Evolutionary conservation across 371 early-diverging fungal species (phyloP).

Genomic region (Mortierella sp.): DNA sequence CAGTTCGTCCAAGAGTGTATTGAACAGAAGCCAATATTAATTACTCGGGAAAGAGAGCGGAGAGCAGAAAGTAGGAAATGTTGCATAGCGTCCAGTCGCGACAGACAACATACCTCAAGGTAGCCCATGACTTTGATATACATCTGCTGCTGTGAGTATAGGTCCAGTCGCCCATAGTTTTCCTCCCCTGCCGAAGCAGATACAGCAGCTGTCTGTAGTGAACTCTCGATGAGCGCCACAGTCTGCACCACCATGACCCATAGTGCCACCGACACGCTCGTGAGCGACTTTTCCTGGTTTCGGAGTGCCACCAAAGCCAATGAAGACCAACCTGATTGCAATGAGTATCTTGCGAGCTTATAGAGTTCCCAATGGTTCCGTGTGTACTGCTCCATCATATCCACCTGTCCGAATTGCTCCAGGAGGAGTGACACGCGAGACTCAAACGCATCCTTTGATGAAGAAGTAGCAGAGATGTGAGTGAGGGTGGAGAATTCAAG

Average conservation of each 20-base stretch:
- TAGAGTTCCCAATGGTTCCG: conserved; percentile 48
- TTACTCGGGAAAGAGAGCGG: neutral
- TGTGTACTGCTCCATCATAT: conserved; percentile 19
- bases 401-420: conserved; percentile 22
- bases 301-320: conserved; percentile 23
- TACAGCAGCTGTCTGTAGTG: conserved; percentile 12
- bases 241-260: conserved; percentile 35
- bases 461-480: neutral
- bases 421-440: conserved; percentile 13
- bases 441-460: conserved; percentile 9
- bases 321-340: conserved; percentile 45
- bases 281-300: conserved; percentile 22
- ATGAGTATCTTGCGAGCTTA: conserved; percentile 27
- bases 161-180: conserved; percentile 13
- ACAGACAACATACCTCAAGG: conserved; percentile 26
- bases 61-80: neutral
- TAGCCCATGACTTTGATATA: conserved; percentile 34
- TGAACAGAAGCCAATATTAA: neutral
- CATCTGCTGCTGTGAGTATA: conserved; percentile 40
- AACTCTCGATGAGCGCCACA: conserved; percentile 37
- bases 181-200: neutral
- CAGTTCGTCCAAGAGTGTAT: neutral
- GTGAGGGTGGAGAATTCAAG: conserved; percentile 14
- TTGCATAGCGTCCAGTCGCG: too few species aligned
- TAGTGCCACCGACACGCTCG: conserved; percentile 24